Base-by-base conservation (phyloP, 371 early-diverging fungal species). In the Sporodiniella umbellata region DNA sequence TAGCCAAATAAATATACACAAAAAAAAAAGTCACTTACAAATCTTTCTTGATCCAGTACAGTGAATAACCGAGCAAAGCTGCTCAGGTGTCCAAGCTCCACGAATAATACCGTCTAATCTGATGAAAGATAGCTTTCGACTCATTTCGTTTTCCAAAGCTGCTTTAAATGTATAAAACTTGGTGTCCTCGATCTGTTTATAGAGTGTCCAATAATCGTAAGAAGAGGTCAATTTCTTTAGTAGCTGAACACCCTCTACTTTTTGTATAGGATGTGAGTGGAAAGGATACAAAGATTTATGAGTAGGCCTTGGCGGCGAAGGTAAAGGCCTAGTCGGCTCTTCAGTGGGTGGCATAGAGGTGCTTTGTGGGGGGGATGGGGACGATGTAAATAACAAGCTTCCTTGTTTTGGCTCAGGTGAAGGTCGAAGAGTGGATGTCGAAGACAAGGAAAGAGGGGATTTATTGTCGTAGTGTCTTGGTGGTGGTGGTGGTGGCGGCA, bases 41-140 rank as follows among this genome's bases (percentile, higher is more conserved):
- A 65, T 42, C 37, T 77, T 71, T 35, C 78, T 62, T 23, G 73
- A 54, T 2, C 74, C 78, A 54, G 58, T 68, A 42, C 69, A 69
- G 26, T 72, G 69, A 8, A 71, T 56, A 1, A 67, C 58, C 1
- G 73, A 73, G 43, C 78, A 77, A 2, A 77, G 43, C 37, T 84
- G 81, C 37, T 81, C 80, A 3, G 79, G 72, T 15, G 77, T 75
- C 79, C 76, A 80, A 3, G 68, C 70, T 42, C 80, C 76, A 18
- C 68, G 53, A 52, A 84, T 72, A 6, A 71, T 51, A 19, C 72
- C 62, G 40, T 84, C 84, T 2, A 68, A 77, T 47, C 84, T 66
- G 10, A 76, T 54, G 48, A 75, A 75, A 2, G 72, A 67, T n/a
- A 35, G 17, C 31, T 30, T 22, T 28, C 30, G 4, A 38, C 33